Base-by-base conservation (phyloP, 176 grass and related monocot species). In the Cenchrus purpureus region DNA sequence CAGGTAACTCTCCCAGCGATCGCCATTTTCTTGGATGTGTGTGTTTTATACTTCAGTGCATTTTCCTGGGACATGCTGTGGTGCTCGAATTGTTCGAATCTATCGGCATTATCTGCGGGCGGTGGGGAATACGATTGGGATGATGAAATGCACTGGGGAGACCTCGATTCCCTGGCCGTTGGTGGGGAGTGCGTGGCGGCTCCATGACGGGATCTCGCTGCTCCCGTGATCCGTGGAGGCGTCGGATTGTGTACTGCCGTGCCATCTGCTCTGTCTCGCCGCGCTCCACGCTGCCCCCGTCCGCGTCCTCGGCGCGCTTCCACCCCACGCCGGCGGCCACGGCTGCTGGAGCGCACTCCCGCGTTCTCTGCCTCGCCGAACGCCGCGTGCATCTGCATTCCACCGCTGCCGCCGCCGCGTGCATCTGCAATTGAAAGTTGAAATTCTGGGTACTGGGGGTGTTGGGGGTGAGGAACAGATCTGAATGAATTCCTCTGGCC, bases 61-160 rank as follows among this genome's bases (percentile, higher is more conserved):
- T 79, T 66, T 65, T 34, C 14, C 2, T 48, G 13, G 49, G 13
- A 55, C 6, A 50, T 52, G 22, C 48, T 52, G 71, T 53, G 25
- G 71, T 53, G 25, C 32, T 74, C 48, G 5, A 73, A 52, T 52
- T 73, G 12, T 29, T 73, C 46, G n/a, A 74, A 54, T 74, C 71
- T 12, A 32, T 5, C 25, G 48, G 22, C n/a, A 73, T 51, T 73
- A 15, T 14, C 28, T 31, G 14, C n/a, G 25, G n/a, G n/a, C n/a
- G 4, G 68, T 25, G 34, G 40, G 55, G 37, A 61, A 60, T 44
- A 37, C 53, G 6, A 11, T 51, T 72, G 45, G 5, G 45, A 10
- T 8, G n/a, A 8, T 10, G 7, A 1, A 13, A 6, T 29, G 22
- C 25, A 31, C 61, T 3, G 48, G 20, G 20, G 12, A 8, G 70